phyloP scores from a whole-genome alignment of 2,329 filamentous ascomycete genomes.

The Colletotrichum higginsianum region DNA sequence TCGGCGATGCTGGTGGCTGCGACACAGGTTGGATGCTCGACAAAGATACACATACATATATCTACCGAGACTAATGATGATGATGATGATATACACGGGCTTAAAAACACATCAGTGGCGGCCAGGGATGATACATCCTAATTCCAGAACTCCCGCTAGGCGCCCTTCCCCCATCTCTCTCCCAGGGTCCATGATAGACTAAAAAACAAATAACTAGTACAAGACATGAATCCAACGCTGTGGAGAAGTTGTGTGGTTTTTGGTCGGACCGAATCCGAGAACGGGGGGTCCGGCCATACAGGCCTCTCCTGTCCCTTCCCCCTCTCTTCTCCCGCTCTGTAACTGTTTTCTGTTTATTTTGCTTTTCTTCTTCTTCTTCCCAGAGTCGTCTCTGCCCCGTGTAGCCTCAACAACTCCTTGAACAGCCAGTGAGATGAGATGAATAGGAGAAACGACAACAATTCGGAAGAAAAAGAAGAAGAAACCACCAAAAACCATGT shows the following conservation, averaged over 20 bases:
- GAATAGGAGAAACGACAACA: not conserved
- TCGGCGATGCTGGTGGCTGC: too few relatives aligned
- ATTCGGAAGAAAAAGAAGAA: not conserved
- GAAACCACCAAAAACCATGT: constrained; percentile 15
- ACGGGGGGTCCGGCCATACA: not conserved
- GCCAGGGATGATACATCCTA: not conserved
- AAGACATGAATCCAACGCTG: constrained; percentile 3
- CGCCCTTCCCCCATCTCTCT: too few relatives aligned
- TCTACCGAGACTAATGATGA: too few relatives aligned
- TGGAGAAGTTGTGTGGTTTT: constrained; percentile 14
- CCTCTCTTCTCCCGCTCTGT: constrained; percentile 13
- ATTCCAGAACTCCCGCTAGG: not conserved
- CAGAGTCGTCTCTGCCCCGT: not conserved
- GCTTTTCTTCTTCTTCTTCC: too few relatives aligned
- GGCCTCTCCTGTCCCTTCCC: not conserved
- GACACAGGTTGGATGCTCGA: not conserved
- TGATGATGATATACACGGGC: not conserved
- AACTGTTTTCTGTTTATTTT: constrained; percentile 18
- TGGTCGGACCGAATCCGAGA: not conserved
- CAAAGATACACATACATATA: not conserved
- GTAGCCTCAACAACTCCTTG: not conserved
- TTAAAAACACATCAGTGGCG: not conserved
- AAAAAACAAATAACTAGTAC: not conserved
- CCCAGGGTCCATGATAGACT: too few relatives aligned
- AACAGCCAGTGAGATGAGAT: constrained; percentile 12